phyloP scores from a whole-genome alignment of 208 protist species.

The Novymonas esmeraldas region DNA sequence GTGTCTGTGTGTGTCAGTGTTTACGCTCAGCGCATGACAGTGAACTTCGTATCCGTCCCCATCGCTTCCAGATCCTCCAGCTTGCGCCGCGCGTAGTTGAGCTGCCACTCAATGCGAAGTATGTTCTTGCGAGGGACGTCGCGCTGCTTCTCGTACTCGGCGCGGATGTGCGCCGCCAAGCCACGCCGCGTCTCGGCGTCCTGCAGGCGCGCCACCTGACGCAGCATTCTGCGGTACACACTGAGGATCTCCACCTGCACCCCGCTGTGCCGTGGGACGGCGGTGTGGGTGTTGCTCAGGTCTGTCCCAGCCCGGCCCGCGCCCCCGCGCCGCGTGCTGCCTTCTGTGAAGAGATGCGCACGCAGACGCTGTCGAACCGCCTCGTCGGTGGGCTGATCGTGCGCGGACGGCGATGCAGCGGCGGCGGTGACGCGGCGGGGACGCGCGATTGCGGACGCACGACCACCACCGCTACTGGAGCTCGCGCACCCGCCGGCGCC shows the following conservation, averaged over 20 bases:
- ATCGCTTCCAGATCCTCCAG: slow-evolving; percentile 82
- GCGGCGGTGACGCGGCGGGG: background rate
- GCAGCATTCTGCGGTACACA: slow-evolving; percentile 73
- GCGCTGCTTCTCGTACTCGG: slow-evolving; percentile 71
- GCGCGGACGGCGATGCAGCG: background rate
- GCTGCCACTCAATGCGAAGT: slow-evolving; percentile 82
- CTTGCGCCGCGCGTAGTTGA: slow-evolving; percentile 81
- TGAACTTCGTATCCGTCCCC: slow-evolving; percentile 65
- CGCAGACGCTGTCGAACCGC: slow-evolving; percentile 18
- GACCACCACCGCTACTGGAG: no score
- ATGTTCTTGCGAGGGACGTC: slow-evolving; percentile 68
- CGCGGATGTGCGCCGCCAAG: slow-evolving; percentile 63
- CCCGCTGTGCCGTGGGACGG: slow-evolving; percentile 58
- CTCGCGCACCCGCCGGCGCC: no score
- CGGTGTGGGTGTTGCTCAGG: no score
- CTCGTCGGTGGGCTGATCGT: slow-evolving; percentile 10
- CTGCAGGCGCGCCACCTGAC: slow-evolving; percentile 56
- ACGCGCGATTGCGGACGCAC: background rate
- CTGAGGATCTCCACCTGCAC: slow-evolving; percentile 77
- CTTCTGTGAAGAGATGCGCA: slow-evolving; percentile 22
- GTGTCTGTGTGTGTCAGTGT: background rate
- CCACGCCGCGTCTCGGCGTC: slow-evolving; percentile 56
- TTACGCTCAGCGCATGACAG: slow-evolving; percentile 26
- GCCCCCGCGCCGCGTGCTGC: no score
- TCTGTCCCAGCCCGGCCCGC: no score